These are phyloP conservation scores for Coemansia sp. DNA, from an alignment of 192 early-diverging fungal genomes.

Conservation along the genomic window DNA sequence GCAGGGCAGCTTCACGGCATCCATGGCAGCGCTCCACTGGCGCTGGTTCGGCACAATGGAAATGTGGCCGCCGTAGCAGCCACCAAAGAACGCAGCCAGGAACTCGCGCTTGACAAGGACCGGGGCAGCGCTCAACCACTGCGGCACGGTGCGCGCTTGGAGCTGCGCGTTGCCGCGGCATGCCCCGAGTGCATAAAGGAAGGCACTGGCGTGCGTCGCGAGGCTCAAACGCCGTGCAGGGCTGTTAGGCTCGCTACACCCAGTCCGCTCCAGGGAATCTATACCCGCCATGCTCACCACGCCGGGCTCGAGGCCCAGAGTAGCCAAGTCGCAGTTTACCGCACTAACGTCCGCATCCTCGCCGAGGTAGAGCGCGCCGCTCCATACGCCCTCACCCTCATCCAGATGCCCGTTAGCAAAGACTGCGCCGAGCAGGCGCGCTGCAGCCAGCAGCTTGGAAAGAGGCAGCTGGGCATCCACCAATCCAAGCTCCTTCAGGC, in stretches of 20 bases:
- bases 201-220: neutral
- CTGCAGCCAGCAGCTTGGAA: slow-evolving; percentile 18
- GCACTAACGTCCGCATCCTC: slow-evolving; percentile 16
- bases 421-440: slow-evolving; percentile 15
- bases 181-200: slow-evolving; percentile 10
- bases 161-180: neutral
- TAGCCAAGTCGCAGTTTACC: slow-evolving; percentile 17
- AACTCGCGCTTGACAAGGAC: slow-evolving; percentile 27
- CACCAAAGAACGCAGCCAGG: slow-evolving; percentile 24
- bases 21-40: slow-evolving; percentile 13
- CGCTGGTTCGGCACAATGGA: slow-evolving; percentile 5
- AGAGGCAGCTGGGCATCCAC: slow-evolving; percentile 18
- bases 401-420: neutral
- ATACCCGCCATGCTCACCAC: neutral
- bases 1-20: slow-evolving; percentile 2
- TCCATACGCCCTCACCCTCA: neutral
- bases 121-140: slow-evolving; percentile 18
- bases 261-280: neutral
- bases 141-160: slow-evolving; percentile 2
- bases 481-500: slow-evolving; percentile 13
- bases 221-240: slow-evolving; percentile 1
- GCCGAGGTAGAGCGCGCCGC: slow-evolving; percentile 9
- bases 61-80: neutral
- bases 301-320: slow-evolving; percentile 15
- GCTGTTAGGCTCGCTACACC: neutral